Conservation (phyloP, 169 alveolate genomes). For the Pseudocohnilembus persalinus region DNA sequence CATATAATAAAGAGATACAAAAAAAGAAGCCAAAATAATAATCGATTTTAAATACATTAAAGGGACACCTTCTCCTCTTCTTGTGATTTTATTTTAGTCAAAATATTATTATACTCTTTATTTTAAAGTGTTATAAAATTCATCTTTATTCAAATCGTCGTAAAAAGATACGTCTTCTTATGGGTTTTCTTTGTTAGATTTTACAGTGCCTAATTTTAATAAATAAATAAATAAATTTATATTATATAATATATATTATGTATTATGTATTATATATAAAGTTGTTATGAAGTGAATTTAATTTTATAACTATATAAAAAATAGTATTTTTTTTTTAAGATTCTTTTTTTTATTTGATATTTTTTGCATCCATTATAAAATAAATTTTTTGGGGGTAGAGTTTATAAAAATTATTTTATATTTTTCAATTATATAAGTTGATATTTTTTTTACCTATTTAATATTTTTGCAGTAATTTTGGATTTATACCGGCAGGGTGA, state of each 20-base stretch:
- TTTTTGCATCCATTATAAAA: slow-evolving; percentile 47
- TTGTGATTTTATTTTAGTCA: slow-evolving; percentile 44
- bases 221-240: too few relatives aligned
- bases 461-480: slow-evolving; percentile 42
- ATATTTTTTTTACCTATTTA: slow-evolving; percentile 60
- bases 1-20: slow-evolving; percentile 28
- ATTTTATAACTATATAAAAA: too few relatives aligned
- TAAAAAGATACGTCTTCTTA: background rate
- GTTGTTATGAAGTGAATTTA: too few relatives aligned
- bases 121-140: background rate
- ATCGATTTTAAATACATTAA: slow-evolving; percentile 42
- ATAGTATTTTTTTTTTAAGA: too few relatives aligned
- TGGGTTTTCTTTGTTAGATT: background rate
- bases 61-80: slow-evolving; percentile 44
- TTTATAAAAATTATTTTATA: too few relatives aligned
- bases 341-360: too few relatives aligned
- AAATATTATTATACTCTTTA: slow-evolving; percentile 29
- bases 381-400: slow-evolving; percentile 58
- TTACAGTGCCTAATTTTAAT: background rate
- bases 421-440: slow-evolving; percentile 53
- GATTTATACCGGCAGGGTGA: slow-evolving; percentile 48
- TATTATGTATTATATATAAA: too few relatives aligned
- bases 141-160: background rate
- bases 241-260: too few relatives aligned
- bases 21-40: slow-evolving; percentile 28